A percentile compares a stretch with the other conserved stretches of the same genome.
Conservation (phyloP, 2,329 filamentous ascomycete species). For the Venturiaceae sp. region DNA sequence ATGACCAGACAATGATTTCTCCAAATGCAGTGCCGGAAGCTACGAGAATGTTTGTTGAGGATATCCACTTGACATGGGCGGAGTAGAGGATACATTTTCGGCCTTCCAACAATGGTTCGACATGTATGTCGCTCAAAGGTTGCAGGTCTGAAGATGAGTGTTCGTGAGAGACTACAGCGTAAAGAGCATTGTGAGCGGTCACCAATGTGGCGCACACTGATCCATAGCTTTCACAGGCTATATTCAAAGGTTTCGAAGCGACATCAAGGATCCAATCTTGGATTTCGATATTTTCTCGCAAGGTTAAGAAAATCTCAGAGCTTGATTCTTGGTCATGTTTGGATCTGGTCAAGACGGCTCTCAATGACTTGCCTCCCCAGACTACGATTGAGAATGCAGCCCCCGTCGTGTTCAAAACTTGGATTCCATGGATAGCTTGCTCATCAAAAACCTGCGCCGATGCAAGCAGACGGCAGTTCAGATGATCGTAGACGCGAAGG, state of each 20-base stretch:
- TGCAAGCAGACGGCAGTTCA: conserved; percentile 15
- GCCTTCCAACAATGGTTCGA: conserved; percentile 48
- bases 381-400: conserved; percentile 18
- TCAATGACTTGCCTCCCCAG: conserved; percentile 38
- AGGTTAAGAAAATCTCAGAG: conserved; percentile 10
- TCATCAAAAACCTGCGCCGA: conserved; percentile 43
- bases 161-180: conserved; percentile 33
- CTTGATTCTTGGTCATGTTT: conserved; percentile 12
- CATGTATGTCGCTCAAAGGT: conserved; percentile 23
- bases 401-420: conserved; percentile 24
- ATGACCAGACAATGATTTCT: conserved; percentile 81
- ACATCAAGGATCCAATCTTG: conserved; percentile 24
- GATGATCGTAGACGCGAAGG: conserved; percentile 26
- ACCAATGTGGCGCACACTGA: conserved; percentile 46
- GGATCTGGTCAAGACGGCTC: conserved; percentile 21
- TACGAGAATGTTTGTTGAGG: conserved; percentile 53
- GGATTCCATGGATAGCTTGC: conserved; percentile 68
- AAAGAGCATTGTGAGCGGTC: conserved; percentile 80
- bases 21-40: conserved; percentile 91
- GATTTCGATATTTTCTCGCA: conserved; percentile 13
- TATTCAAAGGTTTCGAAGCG: not conserved
- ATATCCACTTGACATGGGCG: conserved; percentile 60
- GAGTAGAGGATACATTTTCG: conserved; percentile 83
- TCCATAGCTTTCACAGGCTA: not conserved
- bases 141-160: conserved; percentile 12